Evolutionary conservation across 306 rosid genomes (phyloP), one percentile per base, ranked within the genome.

Genomic region (Dalbergia cultrata): DNA sequence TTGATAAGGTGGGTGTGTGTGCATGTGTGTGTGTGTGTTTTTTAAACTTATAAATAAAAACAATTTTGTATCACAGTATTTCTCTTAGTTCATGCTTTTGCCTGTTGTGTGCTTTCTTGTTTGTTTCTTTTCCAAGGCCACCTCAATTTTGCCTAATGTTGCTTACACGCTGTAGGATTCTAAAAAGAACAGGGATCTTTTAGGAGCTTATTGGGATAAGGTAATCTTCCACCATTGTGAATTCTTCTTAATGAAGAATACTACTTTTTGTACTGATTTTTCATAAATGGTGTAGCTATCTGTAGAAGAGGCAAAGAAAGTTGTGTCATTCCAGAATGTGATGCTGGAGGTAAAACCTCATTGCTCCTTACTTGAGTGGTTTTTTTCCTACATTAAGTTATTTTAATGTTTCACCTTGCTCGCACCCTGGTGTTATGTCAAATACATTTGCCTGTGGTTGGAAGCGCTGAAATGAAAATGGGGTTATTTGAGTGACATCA

Each of bases 181-280:
- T 53, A 75, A 77, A 45, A 93, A 86, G 70, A 87, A 79, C 81
- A 89, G 94, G 86, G 92, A 90, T 68, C 84, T 91, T 76, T 82
- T 95, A 65, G 90, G 91, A 77, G 92, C 86, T 72, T 95, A 89
- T 79, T 93, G 98, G 99, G 97, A 95, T 69, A 95, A 95, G 97
- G 99, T 91, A 91, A 82, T 45, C 45, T 10, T 76, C 76, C 56
- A 76, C 76, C 77, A 26, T 7, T 67, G 16, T 65, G 74, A 72
- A 45, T 75, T 82, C 45, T 75, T 53, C 80, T 50, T 81, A n/a
- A 67, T 44, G 67, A 64, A 7, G 41, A 62, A 58, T 63, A 47
- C 18, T 61, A 4, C 56, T 50, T 76, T 41, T 60, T 62, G 33
- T 82, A 53, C 80, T 85, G 35, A 81, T 88, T 81, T 76, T 82